Evolutionary conservation across 2,329 filamentous ascomycete species (phyloP).

Genomic region (Didymella pomorum): DNA sequence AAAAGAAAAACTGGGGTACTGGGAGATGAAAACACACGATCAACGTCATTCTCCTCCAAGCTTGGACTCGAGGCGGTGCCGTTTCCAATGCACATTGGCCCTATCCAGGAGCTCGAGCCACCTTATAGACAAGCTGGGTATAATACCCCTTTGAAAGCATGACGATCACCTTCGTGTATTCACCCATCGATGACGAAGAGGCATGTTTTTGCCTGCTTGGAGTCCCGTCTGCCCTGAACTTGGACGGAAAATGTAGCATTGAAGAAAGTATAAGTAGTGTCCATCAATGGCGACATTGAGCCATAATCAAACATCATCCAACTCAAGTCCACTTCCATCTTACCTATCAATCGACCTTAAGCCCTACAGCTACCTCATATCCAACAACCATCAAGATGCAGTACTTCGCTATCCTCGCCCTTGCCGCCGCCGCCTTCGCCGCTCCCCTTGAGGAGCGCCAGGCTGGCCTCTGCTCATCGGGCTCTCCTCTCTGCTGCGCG

Average conservation of each 20-base stretch:
- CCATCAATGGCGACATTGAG: slow-evolving; percentile 26
- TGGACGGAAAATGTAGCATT: slow-evolving; percentile 6
- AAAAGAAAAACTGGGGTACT: slow-evolving; percentile 26
- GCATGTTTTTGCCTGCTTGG: slow-evolving; percentile 14
- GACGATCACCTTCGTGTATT: slow-evolving; percentile 7
- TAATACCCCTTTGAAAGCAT: slow-evolving; percentile 6
- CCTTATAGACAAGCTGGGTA: slow-evolving; percentile 16
- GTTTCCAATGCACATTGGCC: slow-evolving; percentile 8
- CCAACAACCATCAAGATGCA: slow-evolving; percentile 41
- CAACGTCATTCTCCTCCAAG: slow-evolving; percentile 35
- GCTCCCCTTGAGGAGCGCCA: slow-evolving; percentile 47
- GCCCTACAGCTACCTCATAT: slow-evolving; percentile 1
- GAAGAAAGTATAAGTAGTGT: slow-evolving; percentile 45
- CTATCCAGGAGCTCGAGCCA: slow-evolving; percentile 4
- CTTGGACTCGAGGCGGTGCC: slow-evolving; percentile 6
- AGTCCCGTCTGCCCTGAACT: not conserved
- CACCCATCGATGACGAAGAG: slow-evolving; percentile 20
- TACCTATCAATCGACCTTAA: slow-evolving; percentile 15
- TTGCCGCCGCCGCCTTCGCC: slow-evolving; percentile 43
- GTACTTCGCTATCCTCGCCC: slow-evolving; percentile 46
- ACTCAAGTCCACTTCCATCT: slow-evolving; percentile 26
- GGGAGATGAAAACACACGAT: slow-evolving; percentile 41
- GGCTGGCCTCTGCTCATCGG: slow-evolving; percentile 45
- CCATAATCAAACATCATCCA: slow-evolving; percentile 38
- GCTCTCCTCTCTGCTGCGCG: slow-evolving; percentile 65